Base-by-base conservation (phyloP, 257 asterid genomes). In the Verbena officinalis region DNA sequence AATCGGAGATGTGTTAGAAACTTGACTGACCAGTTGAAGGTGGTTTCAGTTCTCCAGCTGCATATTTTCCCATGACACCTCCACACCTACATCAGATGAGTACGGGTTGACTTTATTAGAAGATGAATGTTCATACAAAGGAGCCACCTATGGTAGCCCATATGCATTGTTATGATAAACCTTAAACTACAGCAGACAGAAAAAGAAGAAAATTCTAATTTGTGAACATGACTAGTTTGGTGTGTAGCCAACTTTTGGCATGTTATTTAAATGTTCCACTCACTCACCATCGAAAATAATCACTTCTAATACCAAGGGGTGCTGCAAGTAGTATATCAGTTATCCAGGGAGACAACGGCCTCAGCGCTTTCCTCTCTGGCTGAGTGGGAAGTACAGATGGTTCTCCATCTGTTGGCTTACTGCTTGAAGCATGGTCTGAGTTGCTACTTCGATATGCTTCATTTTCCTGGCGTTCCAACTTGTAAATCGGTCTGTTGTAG, bases 51-150 rank as follows among this genome's bases (percentile, higher is more conserved):
- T 94, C 99, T 68, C 97, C 99, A 73, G 96, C 95, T n/a, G 97
- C 95, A 75, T 94, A 94, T 74, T 88, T 94, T 63, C 99, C 99
- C 96, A 90, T 86, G 66, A 94, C 97, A 69, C 99, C 99, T 59
- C 99, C 96, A 73, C 99, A 94, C 99, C 99, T 94, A 69, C 73
- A 77, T 64, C 58, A 62, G 48, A 61, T 20, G 13, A 61, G 42
- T 44, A 21, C n/a, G 3, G 16, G 46, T 24, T 31, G 20, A 19
- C 31, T 34, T 43, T 21, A 51, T 62, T 23, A 22, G 24, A 62
- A 68, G 34, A 61, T 21, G 16, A 23, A 45, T 55, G 51, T 50
- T 59, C 19, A 55, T 21, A 33, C 9, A 40, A 51, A 30, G 20
- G 38, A 62, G 52, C 61, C 24, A 27, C 46, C 45, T 62, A 58